Percentiles rank a stretch among this genome's conserved stretches.
Evolutionary conservation across 2,329 filamentous ascomycete genomes (phyloP).

Genomic region (Fonsecaea multimorphosa): DNA sequence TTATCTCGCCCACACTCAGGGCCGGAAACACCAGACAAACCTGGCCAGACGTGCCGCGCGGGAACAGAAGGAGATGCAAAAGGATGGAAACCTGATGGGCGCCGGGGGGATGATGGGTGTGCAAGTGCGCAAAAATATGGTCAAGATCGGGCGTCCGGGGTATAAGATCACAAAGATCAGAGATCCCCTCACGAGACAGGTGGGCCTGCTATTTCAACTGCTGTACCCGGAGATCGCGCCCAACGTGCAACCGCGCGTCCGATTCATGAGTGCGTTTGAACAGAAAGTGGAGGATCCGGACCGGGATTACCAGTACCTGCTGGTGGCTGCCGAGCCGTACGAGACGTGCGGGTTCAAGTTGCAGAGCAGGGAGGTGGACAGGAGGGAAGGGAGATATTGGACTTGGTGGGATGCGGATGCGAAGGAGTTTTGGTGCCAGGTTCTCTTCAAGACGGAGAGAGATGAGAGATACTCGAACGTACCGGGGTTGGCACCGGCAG

Average conservation of each 20-base stretch:
- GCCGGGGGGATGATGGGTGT: slow-evolving; percentile 73
- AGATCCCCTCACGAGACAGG: slow-evolving; percentile 85
- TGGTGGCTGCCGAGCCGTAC: slow-evolving; percentile 96
- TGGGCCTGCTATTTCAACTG: slow-evolving; percentile 92
- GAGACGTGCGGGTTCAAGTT: slow-evolving; percentile 98
- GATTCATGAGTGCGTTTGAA: slow-evolving; percentile 97
- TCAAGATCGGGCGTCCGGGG: slow-evolving; percentile 94
- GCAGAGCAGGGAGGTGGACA: slow-evolving; percentile 89
- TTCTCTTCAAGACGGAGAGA: slow-evolving; percentile 97
- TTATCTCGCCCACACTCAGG: slow-evolving; percentile 97
- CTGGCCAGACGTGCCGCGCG: slow-evolving; percentile 93
- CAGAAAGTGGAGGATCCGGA: slow-evolving; percentile 94
- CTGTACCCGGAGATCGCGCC: slow-evolving; percentile 89
- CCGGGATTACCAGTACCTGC: slow-evolving; percentile 90
- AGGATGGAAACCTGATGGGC: slow-evolving; percentile 68
- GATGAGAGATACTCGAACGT: slow-evolving; percentile 83
- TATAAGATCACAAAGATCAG: slow-evolving; percentile 98
- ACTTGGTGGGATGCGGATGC: slow-evolving; percentile 93
- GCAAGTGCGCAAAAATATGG: slow-evolving; percentile 77
- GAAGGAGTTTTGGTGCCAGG: slow-evolving; percentile 97
- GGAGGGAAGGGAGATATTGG: slow-evolving; percentile 86
- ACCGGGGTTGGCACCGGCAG: slow-evolving; percentile 63
- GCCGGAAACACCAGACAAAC: slow-evolving; percentile 98
- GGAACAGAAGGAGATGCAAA: slow-evolving; percentile 86
- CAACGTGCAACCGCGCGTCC: slow-evolving; percentile 78